A percentile compares a stretch with the other conserved stretches of the same genome.
Evolutionary conservation across 2,329 filamentous ascomycete genomes (phyloP).

Genomic region (Coniochaeta pulveracea): DNA sequence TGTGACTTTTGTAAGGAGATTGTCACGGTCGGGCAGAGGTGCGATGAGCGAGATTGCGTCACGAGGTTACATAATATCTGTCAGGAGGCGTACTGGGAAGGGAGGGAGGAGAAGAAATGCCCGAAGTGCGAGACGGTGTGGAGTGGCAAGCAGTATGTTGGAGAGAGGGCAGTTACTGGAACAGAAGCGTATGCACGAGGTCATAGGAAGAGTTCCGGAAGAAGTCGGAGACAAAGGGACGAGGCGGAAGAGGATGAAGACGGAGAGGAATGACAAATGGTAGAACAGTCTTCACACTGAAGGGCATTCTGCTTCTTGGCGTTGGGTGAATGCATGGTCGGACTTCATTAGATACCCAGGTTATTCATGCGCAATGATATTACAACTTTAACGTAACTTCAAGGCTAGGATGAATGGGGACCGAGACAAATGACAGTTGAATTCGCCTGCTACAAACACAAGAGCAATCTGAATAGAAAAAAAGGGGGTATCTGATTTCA

Average conservation of each 20-base stretch:
- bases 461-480: too few relatives aligned
- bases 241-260: conserved; percentile 16
- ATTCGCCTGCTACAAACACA: too few relatives aligned
- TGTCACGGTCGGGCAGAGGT: conserved; percentile 74
- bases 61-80: conserved; percentile 70
- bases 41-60: conserved; percentile 54
- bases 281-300: too few relatives aligned
- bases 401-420: too few relatives aligned
- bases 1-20: conserved; percentile 86
- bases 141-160: conserved; percentile 37
- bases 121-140: conserved; percentile 46
- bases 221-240: conserved; percentile 24
- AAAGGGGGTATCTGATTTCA: conserved; percentile 1
- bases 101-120: conserved; percentile 50
- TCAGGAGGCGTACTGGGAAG: conserved; percentile 60
- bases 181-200: conserved; percentile 37
- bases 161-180: conserved; percentile 44
- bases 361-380: too few relatives aligned
- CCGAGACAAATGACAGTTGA: too few relatives aligned
- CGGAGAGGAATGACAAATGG: too few relatives aligned
- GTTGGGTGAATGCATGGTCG: too few relatives aligned
- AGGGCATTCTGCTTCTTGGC: too few relatives aligned
- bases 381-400: too few relatives aligned
- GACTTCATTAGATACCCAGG: too few relatives aligned
- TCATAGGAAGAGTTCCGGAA: conserved; percentile 21